phyloP scores from a whole-genome alignment of 2,329 filamentous ascomycete species.

The Clonostachys sp. region DNA sequence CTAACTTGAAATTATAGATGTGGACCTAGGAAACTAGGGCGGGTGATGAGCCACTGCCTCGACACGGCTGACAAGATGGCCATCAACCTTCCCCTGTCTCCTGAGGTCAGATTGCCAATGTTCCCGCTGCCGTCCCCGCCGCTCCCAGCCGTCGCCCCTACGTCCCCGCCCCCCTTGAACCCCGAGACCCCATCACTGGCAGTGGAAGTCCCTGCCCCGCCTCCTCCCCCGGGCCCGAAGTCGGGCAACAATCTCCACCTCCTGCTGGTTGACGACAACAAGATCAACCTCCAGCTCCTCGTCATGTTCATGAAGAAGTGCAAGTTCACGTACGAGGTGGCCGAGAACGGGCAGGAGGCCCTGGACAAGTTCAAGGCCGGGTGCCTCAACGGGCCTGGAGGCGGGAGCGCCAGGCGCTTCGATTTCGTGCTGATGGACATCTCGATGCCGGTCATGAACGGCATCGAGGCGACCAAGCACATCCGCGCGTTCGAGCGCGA shows the following conservation, averaged over 20 bases:
- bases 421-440: conserved; percentile 40
- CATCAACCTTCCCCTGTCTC: too few species aligned
- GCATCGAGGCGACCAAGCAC: conserved; percentile 38
- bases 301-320: conserved; percentile 35
- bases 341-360: conserved; percentile 40
- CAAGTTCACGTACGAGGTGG: conserved; percentile 31
- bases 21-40: conserved; percentile 20
- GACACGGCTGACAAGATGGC: not conserved
- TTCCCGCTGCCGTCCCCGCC: too few species aligned
- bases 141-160: too few species aligned
- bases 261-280: conserved; percentile 35
- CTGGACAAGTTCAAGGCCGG: conserved; percentile 32
- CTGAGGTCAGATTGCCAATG: too few species aligned
- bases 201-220: not conserved
- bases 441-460: conserved; percentile 52
- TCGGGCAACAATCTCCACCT: not conserved
- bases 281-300: conserved; percentile 34
- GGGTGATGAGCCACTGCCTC: conserved; percentile 16
- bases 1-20: conserved; percentile 5
- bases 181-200: not conserved
- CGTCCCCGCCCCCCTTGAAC: too few species aligned
- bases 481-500: conserved; percentile 44
- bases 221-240: not conserved
- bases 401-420: conserved; percentile 9
- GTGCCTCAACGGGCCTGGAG: not conserved